Base-by-base conservation (phyloP, 164 flowering plant genomes). In the Macadamia integrifolia region DNA sequence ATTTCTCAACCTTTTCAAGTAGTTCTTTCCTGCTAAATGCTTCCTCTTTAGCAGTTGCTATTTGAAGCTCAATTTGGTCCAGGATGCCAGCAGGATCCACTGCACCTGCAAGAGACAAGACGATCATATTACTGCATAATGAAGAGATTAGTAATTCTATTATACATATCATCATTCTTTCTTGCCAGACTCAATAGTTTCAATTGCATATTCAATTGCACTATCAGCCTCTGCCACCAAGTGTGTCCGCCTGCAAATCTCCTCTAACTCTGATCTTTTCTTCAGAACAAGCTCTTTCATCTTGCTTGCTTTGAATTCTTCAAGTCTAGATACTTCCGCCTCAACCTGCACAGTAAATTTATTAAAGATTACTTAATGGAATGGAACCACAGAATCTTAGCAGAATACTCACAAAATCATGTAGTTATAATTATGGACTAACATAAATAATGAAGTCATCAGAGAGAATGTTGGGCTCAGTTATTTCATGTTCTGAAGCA, bases 221-320 rank as follows among this genome's bases (percentile, higher is more conserved):
- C 66, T 66, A 40, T 84, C 88, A 35, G 74, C 66, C 66, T 88
- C 92, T 65, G 76, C 78, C 31, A 87, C 79, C 90, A 94, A 62
- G 71, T 88, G 99, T 14, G 89, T 78, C 67, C 75, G 81, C 68
- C 88, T 77, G 73, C 92, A 92, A 12, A 92, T 84, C 46, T 92
- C 97, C 72, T 89, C 94, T 60, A 92, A 84, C 73, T 92, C 97
- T 18, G 86, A 77, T 72, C 84, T 87, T 80, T 89, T 94, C 77
- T 86, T 90, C 68, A 89, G 64, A 17, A 92, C 88, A 73, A 94
- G 91, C 68, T 94, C 99, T 80, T 94, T 92, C 93, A 94, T 87
- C 77, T 89, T 94, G 83, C 96, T 94, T 60, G 91, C 69, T 78
- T 94, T 92, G 75, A 90, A 64, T 66, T 84, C 87, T 75, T 94